phyloP scores from a whole-genome alignment of 2,329 filamentous ascomycete species.

The Curvularia lunata region DNA sequence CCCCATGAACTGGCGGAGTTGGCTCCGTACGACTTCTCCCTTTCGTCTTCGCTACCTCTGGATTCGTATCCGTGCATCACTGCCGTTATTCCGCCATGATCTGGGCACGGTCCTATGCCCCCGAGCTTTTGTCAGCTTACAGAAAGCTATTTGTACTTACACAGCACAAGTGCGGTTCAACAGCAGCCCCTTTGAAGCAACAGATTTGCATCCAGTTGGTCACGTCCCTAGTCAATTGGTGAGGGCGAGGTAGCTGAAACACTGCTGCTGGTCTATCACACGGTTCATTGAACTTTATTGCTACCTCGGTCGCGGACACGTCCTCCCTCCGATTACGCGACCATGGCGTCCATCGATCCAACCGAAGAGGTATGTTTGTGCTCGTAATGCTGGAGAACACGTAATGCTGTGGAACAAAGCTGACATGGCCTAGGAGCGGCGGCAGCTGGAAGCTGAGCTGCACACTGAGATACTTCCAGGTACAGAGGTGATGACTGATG shows the following conservation, averaged over 20 bases:
- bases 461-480: conserved; percentile 62
- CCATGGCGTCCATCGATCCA: conserved; percentile 18
- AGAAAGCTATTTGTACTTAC: neutral
- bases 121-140: neutral
- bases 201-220: neutral
- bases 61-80: neutral
- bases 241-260: neutral
- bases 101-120: neutral
- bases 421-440: conserved; percentile 47
- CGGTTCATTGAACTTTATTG: neutral
- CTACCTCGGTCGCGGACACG: neutral
- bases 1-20: neutral
- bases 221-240: neutral
- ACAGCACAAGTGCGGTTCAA: neutral
- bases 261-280: neutral
- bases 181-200: neutral
- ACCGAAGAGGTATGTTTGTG: conserved; percentile 16
- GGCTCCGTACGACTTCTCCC: neutral
- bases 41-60: neutral
- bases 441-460: conserved; percentile 59
- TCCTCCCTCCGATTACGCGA: neutral
- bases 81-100: neutral
- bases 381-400: too few species aligned
- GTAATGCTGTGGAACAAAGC: neutral
- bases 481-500: conserved; percentile 66